phyloP scores from a whole-genome alignment of 2,329 filamentous ascomycete species.

The Torrubiellomyces zombiae region DNA sequence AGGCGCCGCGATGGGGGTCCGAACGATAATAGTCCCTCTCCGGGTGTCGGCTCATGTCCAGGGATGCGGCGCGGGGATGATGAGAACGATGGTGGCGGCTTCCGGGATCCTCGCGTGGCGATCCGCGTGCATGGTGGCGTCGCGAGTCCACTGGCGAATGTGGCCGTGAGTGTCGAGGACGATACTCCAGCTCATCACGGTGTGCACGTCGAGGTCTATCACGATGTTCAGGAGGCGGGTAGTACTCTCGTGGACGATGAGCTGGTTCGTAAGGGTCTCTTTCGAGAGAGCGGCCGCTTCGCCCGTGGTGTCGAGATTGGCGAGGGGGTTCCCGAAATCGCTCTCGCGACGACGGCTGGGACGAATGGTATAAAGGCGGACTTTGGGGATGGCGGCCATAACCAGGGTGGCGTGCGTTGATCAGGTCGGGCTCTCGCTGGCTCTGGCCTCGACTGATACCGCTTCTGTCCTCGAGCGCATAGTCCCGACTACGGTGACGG shows the following conservation, averaged over 20 bases:
- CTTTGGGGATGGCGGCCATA: slow-evolving; percentile 4
- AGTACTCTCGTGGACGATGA: too few relatives aligned
- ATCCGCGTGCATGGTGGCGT: slow-evolving; percentile 2
- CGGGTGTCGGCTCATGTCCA: slow-evolving; percentile 3
- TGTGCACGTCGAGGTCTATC: slow-evolving; percentile 2
- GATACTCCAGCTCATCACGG: slow-evolving; percentile 5
- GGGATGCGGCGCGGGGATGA: too few relatives aligned
- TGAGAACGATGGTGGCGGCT: slow-evolving; percentile 1
- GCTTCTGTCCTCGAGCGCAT: slow-evolving; percentile 4
- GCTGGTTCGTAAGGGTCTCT: slow-evolving; percentile 1
- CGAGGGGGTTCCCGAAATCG: too few relatives aligned
- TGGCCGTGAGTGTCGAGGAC: slow-evolving; percentile 7
- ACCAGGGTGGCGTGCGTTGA: too few relatives aligned
- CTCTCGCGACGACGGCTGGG: slow-evolving; percentile 3
- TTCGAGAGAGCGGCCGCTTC: too few relatives aligned
- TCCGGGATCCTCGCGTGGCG: too few relatives aligned
- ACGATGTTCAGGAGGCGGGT: slow-evolving; percentile 1
- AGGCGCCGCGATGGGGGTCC: too few relatives aligned
- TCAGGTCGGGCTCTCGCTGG: slow-evolving; percentile 1
- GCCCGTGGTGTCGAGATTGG: not conserved
- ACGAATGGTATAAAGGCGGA: slow-evolving; percentile 4
- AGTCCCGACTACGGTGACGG: slow-evolving; percentile 6
- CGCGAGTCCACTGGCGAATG: slow-evolving; percentile 6
- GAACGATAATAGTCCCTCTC: slow-evolving; percentile 1
- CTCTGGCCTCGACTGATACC: slow-evolving; percentile 4